phyloP scores from a whole-genome alignment of 306 rosid genomes.

The Cucumis cinereus region DNA sequence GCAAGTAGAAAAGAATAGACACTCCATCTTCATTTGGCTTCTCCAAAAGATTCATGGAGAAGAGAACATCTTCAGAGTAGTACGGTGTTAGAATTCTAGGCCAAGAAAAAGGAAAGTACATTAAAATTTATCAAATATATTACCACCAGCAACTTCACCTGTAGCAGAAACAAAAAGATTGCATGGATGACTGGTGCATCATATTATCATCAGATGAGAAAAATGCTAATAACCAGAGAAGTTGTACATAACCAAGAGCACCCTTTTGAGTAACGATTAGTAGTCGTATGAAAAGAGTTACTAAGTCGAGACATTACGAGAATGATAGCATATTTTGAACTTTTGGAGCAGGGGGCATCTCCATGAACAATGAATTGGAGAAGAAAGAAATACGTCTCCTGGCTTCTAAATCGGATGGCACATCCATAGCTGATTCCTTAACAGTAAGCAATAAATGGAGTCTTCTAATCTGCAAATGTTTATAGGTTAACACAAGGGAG shows the following conservation, averaged over 20 bases:
- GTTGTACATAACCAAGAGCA: not conserved
- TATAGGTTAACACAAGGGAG: constrained; percentile 11
- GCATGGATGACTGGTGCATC: not conserved
- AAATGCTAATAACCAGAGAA: not conserved
- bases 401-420: constrained; percentile 94
- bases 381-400: constrained; percentile 88
- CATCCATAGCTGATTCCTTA: constrained; percentile 98
- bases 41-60: constrained; percentile 50
- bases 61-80: constrained; percentile 60
- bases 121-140: not conserved
- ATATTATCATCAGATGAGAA: not conserved
- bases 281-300: not conserved
- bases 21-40: constrained; percentile 79
- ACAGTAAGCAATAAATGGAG: constrained; percentile 83
- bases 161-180: not conserved
- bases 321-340: constrained; percentile 89
- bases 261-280: not conserved
- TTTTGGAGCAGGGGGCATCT: constrained; percentile 93
- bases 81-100: constrained; percentile 79
- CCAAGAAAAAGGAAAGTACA: constrained; percentile 18
- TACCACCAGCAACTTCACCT: not conserved
- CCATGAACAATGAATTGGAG: constrained; percentile 92
- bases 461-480: constrained; percentile 57
- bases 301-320: constrained; percentile 47
- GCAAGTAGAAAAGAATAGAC: constrained; percentile 86